Conservation (phyloP, 768 basidiomycete species). For the Chalciporus pseudorubinellus region DNA sequence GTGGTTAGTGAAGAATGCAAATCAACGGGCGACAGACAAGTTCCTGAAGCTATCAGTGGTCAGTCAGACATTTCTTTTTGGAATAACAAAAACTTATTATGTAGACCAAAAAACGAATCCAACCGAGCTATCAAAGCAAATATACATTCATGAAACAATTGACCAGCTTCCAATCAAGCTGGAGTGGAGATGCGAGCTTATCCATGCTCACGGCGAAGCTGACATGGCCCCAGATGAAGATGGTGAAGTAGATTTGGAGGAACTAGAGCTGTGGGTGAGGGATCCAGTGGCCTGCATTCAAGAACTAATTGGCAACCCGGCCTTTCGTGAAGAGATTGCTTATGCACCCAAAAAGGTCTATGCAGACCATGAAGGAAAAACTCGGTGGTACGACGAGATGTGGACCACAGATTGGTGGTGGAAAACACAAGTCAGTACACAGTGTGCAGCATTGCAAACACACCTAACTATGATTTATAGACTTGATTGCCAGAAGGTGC, state of each 20-base stretch:
- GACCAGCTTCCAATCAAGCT: too few relatives aligned
- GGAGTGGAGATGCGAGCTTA: too few relatives aligned
- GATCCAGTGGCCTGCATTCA: constrained; percentile 28
- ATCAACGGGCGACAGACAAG: too few relatives aligned
- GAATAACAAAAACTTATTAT: too few relatives aligned
- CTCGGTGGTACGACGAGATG: constrained; percentile 35
- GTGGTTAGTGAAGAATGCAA: too few relatives aligned
- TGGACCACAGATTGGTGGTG: constrained; percentile 39
- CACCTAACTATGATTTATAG: background rate
- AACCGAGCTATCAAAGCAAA: too few relatives aligned
- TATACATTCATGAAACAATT: too few relatives aligned
- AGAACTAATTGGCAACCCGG: constrained; percentile 28
- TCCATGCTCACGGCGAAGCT: too few relatives aligned
- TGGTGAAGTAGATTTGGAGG: constrained; percentile 4
- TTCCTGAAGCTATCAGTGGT: too few relatives aligned
- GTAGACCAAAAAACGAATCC: too few relatives aligned
- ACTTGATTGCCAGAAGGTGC: background rate
- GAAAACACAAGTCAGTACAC: constrained; percentile 11
- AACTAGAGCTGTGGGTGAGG: constrained; percentile 22
- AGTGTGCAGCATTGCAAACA: constrained; percentile 12
- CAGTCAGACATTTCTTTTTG: too few relatives aligned
- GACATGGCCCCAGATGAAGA: background rate
- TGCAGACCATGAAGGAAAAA: constrained; percentile 5
- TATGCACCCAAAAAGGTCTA: constrained; percentile 33
- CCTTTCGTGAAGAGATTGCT: constrained; percentile 24